Conservation (phyloP, 2,329 filamentous ascomycete genomes). For the Alternaria ethzedia region DNA sequence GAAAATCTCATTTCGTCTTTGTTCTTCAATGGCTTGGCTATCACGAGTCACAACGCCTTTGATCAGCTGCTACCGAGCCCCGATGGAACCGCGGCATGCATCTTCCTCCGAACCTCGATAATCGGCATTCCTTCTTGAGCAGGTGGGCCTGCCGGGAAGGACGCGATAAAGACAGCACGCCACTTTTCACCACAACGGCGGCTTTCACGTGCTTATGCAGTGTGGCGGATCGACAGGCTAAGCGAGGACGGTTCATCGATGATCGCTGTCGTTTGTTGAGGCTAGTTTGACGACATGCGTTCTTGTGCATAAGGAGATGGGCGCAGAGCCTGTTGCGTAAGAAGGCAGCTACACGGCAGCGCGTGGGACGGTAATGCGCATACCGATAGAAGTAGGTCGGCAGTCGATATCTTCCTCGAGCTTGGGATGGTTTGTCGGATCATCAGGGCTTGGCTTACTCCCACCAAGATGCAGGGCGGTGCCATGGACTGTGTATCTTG, state of each 20-base stretch:
- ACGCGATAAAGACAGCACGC: constrained; percentile 8
- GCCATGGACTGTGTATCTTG: neutral
- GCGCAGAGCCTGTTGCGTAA: neutral
- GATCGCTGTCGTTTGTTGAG: constrained; percentile 19
- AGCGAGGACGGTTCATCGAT: constrained; percentile 17
- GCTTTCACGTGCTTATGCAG: constrained; percentile 26
- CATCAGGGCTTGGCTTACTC: neutral
- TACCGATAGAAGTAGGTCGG: neutral
- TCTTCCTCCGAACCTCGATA: constrained; percentile 7
- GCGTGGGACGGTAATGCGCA: neutral
- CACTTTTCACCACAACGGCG: constrained; percentile 9
- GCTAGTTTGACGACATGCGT: constrained; percentile 21
- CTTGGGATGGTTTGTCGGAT: neutral
- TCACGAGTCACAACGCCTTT: neutral
- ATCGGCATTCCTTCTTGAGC: constrained; percentile 10
- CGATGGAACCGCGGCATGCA: constrained; percentile 14
- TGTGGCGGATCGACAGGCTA: constrained; percentile 14
- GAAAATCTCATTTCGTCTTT: neutral
- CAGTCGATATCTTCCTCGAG: neutral
- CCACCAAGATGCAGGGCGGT: neutral
- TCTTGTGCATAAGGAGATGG: constrained; percentile 1
- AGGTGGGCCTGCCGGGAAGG: constrained; percentile 9
- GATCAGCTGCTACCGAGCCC: constrained; percentile 17
- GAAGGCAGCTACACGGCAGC: neutral
- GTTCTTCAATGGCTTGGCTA: constrained; percentile 2